Conservation (phyloP, 768 basidiomycete species). For the Cytidiella melzeri region DNA sequence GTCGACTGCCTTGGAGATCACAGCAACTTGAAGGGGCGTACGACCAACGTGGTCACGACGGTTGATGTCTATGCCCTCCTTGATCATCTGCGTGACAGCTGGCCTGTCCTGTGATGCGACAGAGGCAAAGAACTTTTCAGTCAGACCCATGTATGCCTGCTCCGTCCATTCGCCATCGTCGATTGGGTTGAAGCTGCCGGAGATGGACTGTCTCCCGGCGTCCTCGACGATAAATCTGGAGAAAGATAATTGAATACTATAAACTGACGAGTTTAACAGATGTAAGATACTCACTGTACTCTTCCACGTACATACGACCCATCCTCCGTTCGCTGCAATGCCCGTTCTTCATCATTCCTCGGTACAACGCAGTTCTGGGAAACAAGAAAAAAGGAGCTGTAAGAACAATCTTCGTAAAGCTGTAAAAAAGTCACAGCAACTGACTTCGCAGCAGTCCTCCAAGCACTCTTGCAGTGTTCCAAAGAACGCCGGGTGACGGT, state of each 20-base stretch:
- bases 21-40: constrained; percentile 50
- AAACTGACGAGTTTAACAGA: neutral
- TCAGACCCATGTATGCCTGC: constrained; percentile 51
- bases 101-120: constrained; percentile 41
- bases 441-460: constrained; percentile 58
- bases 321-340: constrained; percentile 47
- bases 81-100: constrained; percentile 33
- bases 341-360: constrained; percentile 47
- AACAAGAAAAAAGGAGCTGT: too few relatives aligned
- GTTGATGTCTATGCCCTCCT: constrained; percentile 40
- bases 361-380: constrained; percentile 48
- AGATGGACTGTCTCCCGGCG: constrained; percentile 54
- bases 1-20: constrained; percentile 39
- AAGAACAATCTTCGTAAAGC: too few relatives aligned
- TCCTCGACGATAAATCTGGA: constrained; percentile 52
- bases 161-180: constrained; percentile 62
- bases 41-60: constrained; percentile 59
- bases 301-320: constrained; percentile 47
- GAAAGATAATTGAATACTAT: neutral
- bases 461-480: constrained; percentile 51
- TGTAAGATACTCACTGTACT: constrained; percentile 33
- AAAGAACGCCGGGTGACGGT: constrained; percentile 61
- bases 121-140: constrained; percentile 50
- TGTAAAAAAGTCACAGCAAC: too few relatives aligned
- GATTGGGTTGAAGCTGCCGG: constrained; percentile 61